These are phyloP conservation scores for Eimeria tenella DNA, from an alignment of 169 alveolate species.

Conservation along the genomic window DNA sequence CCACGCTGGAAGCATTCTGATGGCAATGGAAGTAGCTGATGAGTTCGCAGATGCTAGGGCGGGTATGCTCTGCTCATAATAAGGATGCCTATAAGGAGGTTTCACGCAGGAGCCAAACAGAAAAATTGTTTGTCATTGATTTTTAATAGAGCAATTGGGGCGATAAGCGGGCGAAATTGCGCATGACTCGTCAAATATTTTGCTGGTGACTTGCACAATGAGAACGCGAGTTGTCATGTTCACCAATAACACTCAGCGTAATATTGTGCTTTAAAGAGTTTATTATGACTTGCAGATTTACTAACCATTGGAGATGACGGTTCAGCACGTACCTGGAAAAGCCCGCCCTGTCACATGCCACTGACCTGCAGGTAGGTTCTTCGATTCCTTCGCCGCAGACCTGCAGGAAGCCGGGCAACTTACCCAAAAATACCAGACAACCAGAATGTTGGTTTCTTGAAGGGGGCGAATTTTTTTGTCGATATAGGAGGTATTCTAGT, in stretches of 20 bases:
- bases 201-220: too few relatives aligned
- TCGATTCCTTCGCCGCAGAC: not conserved
- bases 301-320: constrained; percentile 51
- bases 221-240: too few relatives aligned
- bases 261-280: not conserved
- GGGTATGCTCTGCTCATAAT: too few relatives aligned
- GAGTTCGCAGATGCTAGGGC: not conserved
- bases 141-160: too few relatives aligned
- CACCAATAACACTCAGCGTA: too few relatives aligned
- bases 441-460: not conserved
- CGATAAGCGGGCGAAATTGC: too few relatives aligned
- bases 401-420: not conserved
- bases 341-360: constrained; percentile 60
- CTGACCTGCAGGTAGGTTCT: constrained; percentile 50
- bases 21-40: constrained; percentile 37
- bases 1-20: constrained; percentile 40
- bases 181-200: too few relatives aligned
- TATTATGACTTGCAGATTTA: constrained; percentile 14
- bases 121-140: too few relatives aligned
- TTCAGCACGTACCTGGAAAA: constrained; percentile 44
- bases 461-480: not conserved
- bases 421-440: not conserved
- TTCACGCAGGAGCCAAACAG: too few relatives aligned
- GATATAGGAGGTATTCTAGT: constrained; percentile 31
- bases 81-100: too few relatives aligned